Evolutionary conservation across 805 yeast species (phyloP), one percentile per base, ranked within the genome.

Genomic region (Ogataea nitratoaversa): DNA sequence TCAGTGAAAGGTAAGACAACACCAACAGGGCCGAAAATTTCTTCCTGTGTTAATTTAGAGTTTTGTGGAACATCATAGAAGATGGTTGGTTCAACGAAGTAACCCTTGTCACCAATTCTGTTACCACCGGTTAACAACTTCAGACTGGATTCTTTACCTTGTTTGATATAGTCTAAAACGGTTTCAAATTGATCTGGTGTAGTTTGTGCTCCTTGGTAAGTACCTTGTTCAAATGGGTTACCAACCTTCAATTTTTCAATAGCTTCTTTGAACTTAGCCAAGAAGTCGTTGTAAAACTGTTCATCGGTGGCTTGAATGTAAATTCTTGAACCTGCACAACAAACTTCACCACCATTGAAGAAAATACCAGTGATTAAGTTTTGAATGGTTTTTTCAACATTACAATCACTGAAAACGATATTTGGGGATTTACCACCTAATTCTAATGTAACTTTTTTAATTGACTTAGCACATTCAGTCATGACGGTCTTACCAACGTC

Each of bases 371-470:
- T 69, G 44, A 85, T 74, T 49, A 85, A 73, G 60, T 74, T 74
- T 53, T 75, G 74, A 36, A 88, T 82, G 40, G 93, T 79, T 41
- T 70, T 69, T 28, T 74, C 72, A 42, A 83, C 57, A 57, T 84
- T 78, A 38, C 88, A 88, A 59, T 86, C 95, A 45, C 76, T 72
- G 56, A 86, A 81, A 37, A 87, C 84, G 54, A 86, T 83, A 62
- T 84, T 85, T 60, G 95, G 90, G 45, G 93, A 86, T 65, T 87
- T 87, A 63, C 95, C 95, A 59, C 95, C 95, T 54, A 85, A 74
- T 67, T 86, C 95, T 56, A 86, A 72, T 37, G 91, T 79, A 39
- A 83, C 82, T 65, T 85, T 86, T 71, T 86, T 86, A 63, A 86
- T 72, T 32, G 84, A 68, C 46, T 76, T 76, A 42, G 89, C 87